Percentiles rank a stretch among this genome's conserved stretches.
Conservation (phyloP, 441 rosid species). For the Isatis lusitanica region DNA sequence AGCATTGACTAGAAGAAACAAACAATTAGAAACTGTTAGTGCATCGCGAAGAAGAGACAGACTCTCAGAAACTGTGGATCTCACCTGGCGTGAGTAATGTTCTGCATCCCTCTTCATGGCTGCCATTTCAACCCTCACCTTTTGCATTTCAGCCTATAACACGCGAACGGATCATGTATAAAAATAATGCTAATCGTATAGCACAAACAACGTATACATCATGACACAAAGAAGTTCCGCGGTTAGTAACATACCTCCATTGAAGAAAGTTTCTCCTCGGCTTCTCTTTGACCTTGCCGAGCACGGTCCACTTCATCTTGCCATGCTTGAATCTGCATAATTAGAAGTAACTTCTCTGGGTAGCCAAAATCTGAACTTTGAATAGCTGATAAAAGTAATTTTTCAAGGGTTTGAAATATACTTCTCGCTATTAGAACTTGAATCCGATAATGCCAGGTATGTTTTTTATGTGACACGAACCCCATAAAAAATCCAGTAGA, state of each 20-base stretch:
- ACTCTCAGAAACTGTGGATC: conserved; percentile 23
- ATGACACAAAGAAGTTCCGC: not conserved
- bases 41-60: conserved; percentile 20
- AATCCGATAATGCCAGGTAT: not conserved
- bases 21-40: not conserved
- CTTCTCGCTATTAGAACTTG: not conserved
- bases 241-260: conserved; percentile 64
- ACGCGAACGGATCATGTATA: conserved; percentile 23
- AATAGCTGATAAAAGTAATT: conserved; percentile 1
- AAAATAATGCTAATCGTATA: not conserved
- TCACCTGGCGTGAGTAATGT: conserved; percentile 98
- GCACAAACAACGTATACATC: conserved; percentile 16
- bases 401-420: not conserved
- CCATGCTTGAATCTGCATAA: conserved; percentile 82
- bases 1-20: not conserved
- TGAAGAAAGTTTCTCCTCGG: conserved; percentile 88
- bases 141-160: conserved; percentile 87
- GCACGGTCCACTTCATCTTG: conserved; percentile 97
- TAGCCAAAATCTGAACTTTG: conserved; percentile 22
- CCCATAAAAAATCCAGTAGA: conserved; percentile 5
- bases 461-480: not conserved
- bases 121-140: conserved; percentile 96
- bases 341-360: conserved; percentile 9
- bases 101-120: conserved; percentile 99
- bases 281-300: conserved; percentile 93